phyloP scores from a whole-genome alignment of 306 rosid genomes.

The Glycine soja region DNA sequence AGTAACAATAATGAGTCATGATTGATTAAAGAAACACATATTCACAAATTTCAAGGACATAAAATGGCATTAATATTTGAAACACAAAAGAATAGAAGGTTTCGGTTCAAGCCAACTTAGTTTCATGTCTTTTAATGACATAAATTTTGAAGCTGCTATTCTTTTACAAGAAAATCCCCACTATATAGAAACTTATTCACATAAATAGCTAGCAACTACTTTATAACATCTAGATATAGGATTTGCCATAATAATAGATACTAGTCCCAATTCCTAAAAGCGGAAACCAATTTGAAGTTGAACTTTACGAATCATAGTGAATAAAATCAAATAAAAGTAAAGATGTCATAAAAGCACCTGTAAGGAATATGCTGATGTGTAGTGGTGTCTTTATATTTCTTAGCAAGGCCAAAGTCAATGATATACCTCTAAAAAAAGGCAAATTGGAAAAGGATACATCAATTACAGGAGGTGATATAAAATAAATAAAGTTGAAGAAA shows the following conservation, averaged over 20 bases:
- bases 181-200: too few species aligned
- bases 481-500: neutral
- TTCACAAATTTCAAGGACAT: too few species aligned
- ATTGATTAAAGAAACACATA: constrained; percentile 17
- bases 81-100: too few species aligned
- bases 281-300: constrained; percentile 25
- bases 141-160: too few species aligned
- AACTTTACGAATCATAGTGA: constrained; percentile 26
- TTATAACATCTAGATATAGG: too few species aligned
- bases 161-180: too few species aligned
- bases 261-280: constrained; percentile 13
- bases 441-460: constrained; percentile 31
- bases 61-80: too few species aligned
- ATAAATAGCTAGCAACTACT: too few species aligned
- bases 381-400: constrained; percentile 88
- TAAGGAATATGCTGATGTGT: constrained; percentile 96
- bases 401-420: constrained; percentile 96
- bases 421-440: constrained; percentile 69
- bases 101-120: too few species aligned
- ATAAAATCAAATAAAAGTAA: constrained; percentile 33
- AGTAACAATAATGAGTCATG: constrained; percentile 20
- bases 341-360: constrained; percentile 59
- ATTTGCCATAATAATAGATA: neutral
- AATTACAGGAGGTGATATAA: constrained; percentile 15
- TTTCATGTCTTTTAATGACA: too few species aligned